A percentile compares a stretch with the other conserved stretches of the same genome.
Conservation (phyloP, 495 filamentous ascomycete genomes). For the Penicillium malachiteum region DNA sequence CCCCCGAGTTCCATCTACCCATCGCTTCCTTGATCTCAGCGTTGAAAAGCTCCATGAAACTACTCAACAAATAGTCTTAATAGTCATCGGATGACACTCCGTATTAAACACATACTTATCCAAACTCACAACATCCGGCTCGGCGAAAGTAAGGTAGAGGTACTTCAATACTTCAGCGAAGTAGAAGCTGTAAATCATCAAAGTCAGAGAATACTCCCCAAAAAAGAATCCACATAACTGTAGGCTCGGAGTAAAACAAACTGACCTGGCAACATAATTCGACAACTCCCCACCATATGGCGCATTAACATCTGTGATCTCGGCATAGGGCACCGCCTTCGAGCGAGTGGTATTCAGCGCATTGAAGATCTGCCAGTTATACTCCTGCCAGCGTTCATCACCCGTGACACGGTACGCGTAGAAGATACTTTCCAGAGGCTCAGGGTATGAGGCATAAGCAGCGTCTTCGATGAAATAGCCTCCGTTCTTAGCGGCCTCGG, state of each 20-base stretch:
- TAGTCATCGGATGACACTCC: slow-evolving; percentile 26
- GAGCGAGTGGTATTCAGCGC: slow-evolving; percentile 57
- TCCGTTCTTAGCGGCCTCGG: slow-evolving; percentile 42
- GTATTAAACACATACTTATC: slow-evolving; percentile 59
- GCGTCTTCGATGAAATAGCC: slow-evolving; percentile 59
- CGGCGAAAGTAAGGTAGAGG: slow-evolving; percentile 51
- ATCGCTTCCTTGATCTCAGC: too few species aligned
- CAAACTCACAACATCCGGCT: slow-evolving; percentile 48
- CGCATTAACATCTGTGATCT: slow-evolving; percentile 58
- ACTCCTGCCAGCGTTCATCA: slow-evolving; percentile 40
- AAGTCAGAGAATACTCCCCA: neutral
- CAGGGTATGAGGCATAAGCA: slow-evolving; percentile 36
- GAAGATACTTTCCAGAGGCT: slow-evolving; percentile 44
- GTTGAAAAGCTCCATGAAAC: too few species aligned
- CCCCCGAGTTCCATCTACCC: too few species aligned
- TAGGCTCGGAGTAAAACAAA: neutral
- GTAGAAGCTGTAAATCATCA: slow-evolving; percentile 36
- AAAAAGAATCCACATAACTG: neutral
- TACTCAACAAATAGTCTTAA: slow-evolving; percentile 14
- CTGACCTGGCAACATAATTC: slow-evolving; percentile 31
- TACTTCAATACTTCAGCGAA: slow-evolving; percentile 54
- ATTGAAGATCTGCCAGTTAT: slow-evolving; percentile 45
- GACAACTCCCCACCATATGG: slow-evolving; percentile 53
- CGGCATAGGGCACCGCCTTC: slow-evolving; percentile 56
- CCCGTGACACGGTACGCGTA: slow-evolving; percentile 48